phyloP scores from a whole-genome alignment of 345 rosid genomes.

The Salix dunnii region DNA sequence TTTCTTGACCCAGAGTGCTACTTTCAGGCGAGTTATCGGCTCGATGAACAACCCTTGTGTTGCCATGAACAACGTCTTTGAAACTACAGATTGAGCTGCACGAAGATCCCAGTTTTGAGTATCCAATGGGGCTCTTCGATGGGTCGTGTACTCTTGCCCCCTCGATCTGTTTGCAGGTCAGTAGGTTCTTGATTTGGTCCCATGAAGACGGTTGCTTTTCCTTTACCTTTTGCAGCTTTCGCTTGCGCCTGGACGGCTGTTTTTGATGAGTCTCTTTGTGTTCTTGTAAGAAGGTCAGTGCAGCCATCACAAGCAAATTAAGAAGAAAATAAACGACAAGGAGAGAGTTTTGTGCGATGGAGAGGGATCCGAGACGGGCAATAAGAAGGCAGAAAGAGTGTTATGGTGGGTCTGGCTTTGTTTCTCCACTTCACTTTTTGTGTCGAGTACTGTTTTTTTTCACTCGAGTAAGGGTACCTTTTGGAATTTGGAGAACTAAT shows the following conservation, averaged over 20 bases:
- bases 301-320: slow-evolving; percentile 46
- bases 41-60: slow-evolving; percentile 90
- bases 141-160: slow-evolving; percentile 76
- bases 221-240: slow-evolving; percentile 24
- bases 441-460: background rate
- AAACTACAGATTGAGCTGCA: slow-evolving; percentile 88
- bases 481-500: background rate
- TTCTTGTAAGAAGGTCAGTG: slow-evolving; percentile 55
- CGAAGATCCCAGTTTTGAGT: slow-evolving; percentile 59
- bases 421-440: slow-evolving; percentile 18
- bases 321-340: slow-evolving; percentile 1
- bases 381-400: slow-evolving; percentile 31
- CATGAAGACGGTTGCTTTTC: slow-evolving; percentile 74
- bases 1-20: slow-evolving; percentile 60
- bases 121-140: slow-evolving; percentile 38
- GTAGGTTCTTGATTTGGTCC: slow-evolving; percentile 94
- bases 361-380: slow-evolving; percentile 44
- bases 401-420: slow-evolving; percentile 32
- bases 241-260: slow-evolving; percentile 28
- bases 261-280: slow-evolving; percentile 21
- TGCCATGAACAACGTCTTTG: slow-evolving; percentile 78
- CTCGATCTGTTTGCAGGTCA: slow-evolving; percentile 85
- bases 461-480: background rate
- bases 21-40: slow-evolving; percentile 89
- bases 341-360: slow-evolving; percentile 12